A percentile compares a stretch with the other conserved stretches of the same genome.
phyloP scores from a whole-genome alignment of 805 yeast genomes.

The Nakazawaea wickerhamii region DNA sequence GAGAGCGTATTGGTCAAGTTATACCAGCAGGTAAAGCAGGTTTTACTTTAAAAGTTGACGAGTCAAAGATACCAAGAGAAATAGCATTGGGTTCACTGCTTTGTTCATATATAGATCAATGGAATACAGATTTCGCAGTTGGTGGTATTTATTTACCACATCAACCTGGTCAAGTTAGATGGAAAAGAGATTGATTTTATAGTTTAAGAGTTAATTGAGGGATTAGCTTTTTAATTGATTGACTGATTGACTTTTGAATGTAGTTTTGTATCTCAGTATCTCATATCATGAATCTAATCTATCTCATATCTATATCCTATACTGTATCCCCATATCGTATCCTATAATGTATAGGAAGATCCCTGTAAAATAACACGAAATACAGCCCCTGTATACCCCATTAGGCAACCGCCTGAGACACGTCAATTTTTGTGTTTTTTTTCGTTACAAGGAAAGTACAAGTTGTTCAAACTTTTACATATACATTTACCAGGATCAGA shows the following conservation, averaged over 20 bases:
- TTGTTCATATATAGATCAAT: conserved; percentile 58
- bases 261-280: too few relatives aligned
- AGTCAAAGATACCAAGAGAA: conserved; percentile 48
- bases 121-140: conserved; percentile 55
- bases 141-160: conserved; percentile 63
- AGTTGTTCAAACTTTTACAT: background rate
- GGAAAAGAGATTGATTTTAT: conserved; percentile 44
- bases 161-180: conserved; percentile 43
- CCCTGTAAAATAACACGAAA: too few relatives aligned
- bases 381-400: background rate
- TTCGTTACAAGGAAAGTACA: too few relatives aligned
- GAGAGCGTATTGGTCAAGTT: conserved; percentile 59
- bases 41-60: conserved; percentile 51
- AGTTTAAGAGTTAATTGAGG: conserved; percentile 7
- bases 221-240: conserved; percentile 1
- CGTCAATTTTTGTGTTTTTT: background rate
- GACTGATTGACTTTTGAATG: background rate
- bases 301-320: too few relatives aligned
- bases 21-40: conserved; percentile 48
- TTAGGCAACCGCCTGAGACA: background rate
- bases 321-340: too few relatives aligned
- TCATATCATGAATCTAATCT: too few relatives aligned
- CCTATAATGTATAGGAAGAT: too few relatives aligned
- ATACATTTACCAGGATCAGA: background rate
- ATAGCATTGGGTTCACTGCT: conserved; percentile 56